phyloP scores from a whole-genome alignment of 164 flowering plant species.

The Vitis amurensis region DNA sequence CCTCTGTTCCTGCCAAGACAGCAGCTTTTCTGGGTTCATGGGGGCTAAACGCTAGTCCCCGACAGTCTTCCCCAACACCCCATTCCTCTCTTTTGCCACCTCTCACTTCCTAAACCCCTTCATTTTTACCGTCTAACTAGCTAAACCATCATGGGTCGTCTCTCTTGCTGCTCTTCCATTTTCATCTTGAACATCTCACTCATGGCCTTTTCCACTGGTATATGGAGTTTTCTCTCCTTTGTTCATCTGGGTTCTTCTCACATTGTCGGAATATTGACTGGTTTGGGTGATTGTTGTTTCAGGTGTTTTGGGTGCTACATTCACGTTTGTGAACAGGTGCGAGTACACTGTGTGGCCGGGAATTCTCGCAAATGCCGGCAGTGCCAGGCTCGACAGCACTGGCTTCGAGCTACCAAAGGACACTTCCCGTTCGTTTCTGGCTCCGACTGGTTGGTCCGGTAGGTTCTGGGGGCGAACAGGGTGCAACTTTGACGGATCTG shows the following conservation, averaged over 20 bases:
- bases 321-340: conserved; percentile 66
- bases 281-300: conserved; percentile 1
- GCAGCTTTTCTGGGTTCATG: too few relatives aligned
- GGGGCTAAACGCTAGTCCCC: too few relatives aligned
- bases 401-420: conserved; percentile 61
- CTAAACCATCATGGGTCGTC: conserved; percentile 10
- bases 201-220: not conserved
- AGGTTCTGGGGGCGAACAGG: conserved; percentile 60
- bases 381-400: conserved; percentile 43
- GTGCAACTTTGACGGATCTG: conserved; percentile 41
- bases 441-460: conserved; percentile 55
- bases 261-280: too few relatives aligned
- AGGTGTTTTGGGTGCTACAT: conserved; percentile 47
- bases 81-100: too few relatives aligned
- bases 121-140: not conserved
- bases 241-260: conserved; percentile 3
- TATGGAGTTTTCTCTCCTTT: not conserved
- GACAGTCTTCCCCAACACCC: too few relatives aligned
- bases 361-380: conserved; percentile 55
- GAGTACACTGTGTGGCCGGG: conserved; percentile 78
- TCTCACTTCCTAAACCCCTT: too few relatives aligned
- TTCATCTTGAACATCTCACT: not conserved
- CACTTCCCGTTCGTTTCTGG: conserved; percentile 35
- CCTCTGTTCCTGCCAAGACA: too few relatives aligned
- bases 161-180: not conserved